Percentiles rank a stretch among this genome's conserved stretches.
Conservation (phyloP, 805 yeast species). For the Kluyveromyces aestuarii region DNA sequence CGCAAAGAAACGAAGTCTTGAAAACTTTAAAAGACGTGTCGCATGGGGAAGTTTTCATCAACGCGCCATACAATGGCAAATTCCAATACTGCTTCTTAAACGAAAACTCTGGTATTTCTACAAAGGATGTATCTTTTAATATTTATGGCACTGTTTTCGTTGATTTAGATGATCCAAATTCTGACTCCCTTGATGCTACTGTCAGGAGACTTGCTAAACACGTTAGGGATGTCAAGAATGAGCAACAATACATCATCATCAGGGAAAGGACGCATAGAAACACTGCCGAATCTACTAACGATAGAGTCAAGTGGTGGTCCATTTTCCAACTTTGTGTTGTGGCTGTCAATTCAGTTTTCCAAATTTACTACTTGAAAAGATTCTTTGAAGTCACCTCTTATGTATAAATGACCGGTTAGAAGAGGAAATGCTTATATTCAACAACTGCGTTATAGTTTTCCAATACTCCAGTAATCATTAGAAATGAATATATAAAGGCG, state of each 20-base stretch:
- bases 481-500: no score
- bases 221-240: conserved; percentile 83
- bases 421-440: not conserved
- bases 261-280: conserved; percentile 97
- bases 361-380: conserved; percentile 85
- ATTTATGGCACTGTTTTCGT: conserved; percentile 88
- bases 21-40: conserved; percentile 47
- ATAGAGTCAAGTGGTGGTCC: conserved; percentile 98
- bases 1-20: conserved; percentile 36
- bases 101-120: conserved; percentile 59
- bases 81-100: conserved; percentile 87
- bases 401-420: conserved; percentile 37
- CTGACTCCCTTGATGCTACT: conserved; percentile 76
- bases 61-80: conserved; percentile 61
- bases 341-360: conserved; percentile 80
- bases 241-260: conserved; percentile 82
- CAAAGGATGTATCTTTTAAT: conserved; percentile 90
- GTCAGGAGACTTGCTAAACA: conserved; percentile 65
- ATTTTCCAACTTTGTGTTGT: conserved; percentile 84
- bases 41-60: conserved; percentile 71
- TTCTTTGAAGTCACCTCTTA: conserved; percentile 92
- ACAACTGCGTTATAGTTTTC: no score
- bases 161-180: conserved; percentile 65
- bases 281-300: conserved; percentile 95
- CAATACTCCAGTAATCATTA: no score